Conservation (phyloP, 2,329 filamentous ascomycete species). For the Trichoderma simmonsii region DNA sequence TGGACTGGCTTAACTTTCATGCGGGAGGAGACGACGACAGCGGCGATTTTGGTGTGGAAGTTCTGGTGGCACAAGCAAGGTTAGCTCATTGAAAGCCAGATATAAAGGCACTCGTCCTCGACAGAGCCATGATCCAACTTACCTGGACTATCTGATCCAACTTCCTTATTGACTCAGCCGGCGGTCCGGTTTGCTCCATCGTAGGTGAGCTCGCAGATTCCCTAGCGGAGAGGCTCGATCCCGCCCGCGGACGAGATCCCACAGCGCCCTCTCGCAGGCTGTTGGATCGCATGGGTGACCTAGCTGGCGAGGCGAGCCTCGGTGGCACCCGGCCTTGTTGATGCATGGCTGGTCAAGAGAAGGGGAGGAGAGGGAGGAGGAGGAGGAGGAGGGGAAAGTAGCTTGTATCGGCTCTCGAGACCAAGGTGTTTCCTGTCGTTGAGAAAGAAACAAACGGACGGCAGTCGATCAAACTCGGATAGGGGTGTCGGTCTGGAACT, state of each 20-base stretch:
- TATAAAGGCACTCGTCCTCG: neutral
- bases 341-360: constrained; percentile 61
- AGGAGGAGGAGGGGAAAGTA: neutral
- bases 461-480: constrained; percentile 30
- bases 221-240: constrained; percentile 42
- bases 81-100: neutral
- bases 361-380: too few relatives aligned
- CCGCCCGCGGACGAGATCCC: constrained; percentile 41
- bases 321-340: constrained; percentile 79
- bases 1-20: constrained; percentile 61
- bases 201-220: constrained; percentile 48
- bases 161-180: constrained; percentile 69
- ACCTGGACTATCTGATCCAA: constrained; percentile 94
- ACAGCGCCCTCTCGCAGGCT: constrained; percentile 64
- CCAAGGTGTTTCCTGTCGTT: neutral
- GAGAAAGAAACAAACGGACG: constrained; percentile 8
- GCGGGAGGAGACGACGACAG: constrained; percentile 78
- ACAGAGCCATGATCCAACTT: constrained; percentile 16
- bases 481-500: constrained; percentile 32
- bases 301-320: constrained; percentile 68
- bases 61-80: constrained; percentile 56
- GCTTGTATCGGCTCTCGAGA: constrained; percentile 11
- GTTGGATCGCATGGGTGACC: constrained; percentile 60
- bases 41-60: constrained; percentile 83
- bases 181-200: constrained; percentile 48